Evolutionary conservation across 257 asterid genomes (phyloP).

Genomic region (Eucommia ulmoides): DNA sequence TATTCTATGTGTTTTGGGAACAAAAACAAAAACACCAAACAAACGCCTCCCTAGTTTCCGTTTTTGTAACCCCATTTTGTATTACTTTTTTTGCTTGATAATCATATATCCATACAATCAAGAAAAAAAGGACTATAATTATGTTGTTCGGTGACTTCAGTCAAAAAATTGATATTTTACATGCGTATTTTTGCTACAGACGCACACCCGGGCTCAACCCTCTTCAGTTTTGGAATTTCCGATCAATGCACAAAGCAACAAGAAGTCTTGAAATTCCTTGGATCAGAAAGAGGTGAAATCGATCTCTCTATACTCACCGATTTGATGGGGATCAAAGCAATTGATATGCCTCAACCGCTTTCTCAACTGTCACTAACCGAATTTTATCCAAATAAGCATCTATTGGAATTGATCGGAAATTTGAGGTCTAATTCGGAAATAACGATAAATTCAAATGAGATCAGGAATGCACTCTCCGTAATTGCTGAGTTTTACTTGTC

Average conservation of each 20-base stretch:
- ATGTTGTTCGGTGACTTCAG: too few species aligned
- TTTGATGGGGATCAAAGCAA: slow-evolving; percentile 33
- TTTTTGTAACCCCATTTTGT: too few species aligned
- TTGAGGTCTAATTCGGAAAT: slow-evolving; percentile 15
- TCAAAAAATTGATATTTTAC: too few species aligned
- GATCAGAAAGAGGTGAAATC: slow-evolving; percentile 27
- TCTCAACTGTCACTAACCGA: slow-evolving; percentile 45
- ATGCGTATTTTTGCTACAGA: too few species aligned
- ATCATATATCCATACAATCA: too few species aligned
- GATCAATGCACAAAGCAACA: slow-evolving; percentile 48
- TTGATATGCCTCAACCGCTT: slow-evolving; percentile 29
- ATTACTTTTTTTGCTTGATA: too few species aligned
- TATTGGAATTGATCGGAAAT: slow-evolving; percentile 23
- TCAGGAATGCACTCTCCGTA: slow-evolving; percentile 36
- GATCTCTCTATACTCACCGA: slow-evolving; percentile 31
- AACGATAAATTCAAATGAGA: slow-evolving; percentile 18
- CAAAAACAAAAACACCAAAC: too few species aligned
- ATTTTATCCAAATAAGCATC: slow-evolving; percentile 31
- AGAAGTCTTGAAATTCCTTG: slow-evolving; percentile 47
- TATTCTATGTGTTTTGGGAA: too few species aligned
- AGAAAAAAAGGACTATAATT: too few species aligned
- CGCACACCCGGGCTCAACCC: slow-evolving; percentile 22
- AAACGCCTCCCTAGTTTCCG: too few species aligned
- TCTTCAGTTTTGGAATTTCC: slow-evolving; percentile 45
- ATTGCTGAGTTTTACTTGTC: slow-evolving; percentile 31